A percentile compares a stretch with the other conserved stretches of the same genome.
Conservation (phyloP, 768 basidiomycete genomes). For the Suillus occidentalis region DNA sequence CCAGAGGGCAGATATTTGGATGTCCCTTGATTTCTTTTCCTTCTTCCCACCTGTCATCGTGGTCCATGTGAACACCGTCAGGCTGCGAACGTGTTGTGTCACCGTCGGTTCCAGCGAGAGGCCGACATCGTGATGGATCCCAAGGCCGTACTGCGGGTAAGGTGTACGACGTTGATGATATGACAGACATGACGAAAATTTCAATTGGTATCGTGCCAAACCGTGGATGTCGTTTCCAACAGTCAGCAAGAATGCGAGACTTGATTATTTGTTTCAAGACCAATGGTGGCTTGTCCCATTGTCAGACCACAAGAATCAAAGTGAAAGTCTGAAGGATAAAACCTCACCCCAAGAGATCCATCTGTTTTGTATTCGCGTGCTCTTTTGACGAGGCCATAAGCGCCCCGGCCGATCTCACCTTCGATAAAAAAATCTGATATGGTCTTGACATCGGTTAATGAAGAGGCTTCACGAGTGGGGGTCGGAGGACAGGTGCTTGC, state of each 20-base stretch:
- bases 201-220: slow-evolving; percentile 98
- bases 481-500: slow-evolving; percentile 65
- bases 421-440: slow-evolving; percentile 88
- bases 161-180: slow-evolving; percentile 77
- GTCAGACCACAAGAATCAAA: slow-evolving; percentile 22
- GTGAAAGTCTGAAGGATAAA: slow-evolving; percentile 7
- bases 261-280: slow-evolving; percentile 99
- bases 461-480: slow-evolving; percentile 38
- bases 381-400: slow-evolving; percentile 93
- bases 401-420: slow-evolving; percentile 88
- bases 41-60: slow-evolving; percentile 57
- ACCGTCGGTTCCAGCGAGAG: slow-evolving; percentile 22
- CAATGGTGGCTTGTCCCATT: slow-evolving; percentile 63
- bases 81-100: neutral
- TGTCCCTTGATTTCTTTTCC: slow-evolving; percentile 80
- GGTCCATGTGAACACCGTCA: neutral
- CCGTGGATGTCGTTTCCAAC: slow-evolving; percentile 97
- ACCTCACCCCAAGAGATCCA: slow-evolving; percentile 81
- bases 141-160: slow-evolving; percentile 80
- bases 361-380: slow-evolving; percentile 75
- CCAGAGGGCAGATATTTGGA: slow-evolving; percentile 90
- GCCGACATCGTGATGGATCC: slow-evolving; percentile 63
- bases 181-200: slow-evolving; percentile 90
- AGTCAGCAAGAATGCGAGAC: slow-evolving; percentile 96
- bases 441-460: slow-evolving; percentile 56